Evolutionary conservation across 2,329 filamentous ascomycete species (phyloP).

Genomic region (Aspergillus quadricinctus): DNA sequence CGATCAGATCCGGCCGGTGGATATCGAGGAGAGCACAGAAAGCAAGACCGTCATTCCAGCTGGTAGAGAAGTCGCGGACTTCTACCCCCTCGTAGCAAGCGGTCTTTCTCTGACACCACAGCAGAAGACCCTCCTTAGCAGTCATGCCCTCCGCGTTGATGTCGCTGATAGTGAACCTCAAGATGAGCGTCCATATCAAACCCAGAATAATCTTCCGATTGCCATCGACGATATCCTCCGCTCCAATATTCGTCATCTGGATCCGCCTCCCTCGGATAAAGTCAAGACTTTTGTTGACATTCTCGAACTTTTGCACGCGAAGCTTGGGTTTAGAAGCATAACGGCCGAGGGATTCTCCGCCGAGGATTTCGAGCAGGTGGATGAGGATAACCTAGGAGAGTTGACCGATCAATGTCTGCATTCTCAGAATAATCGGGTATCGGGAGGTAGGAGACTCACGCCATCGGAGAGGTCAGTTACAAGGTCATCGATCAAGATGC

Average conservation of each 20-base stretch:
- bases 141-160: conserved; percentile 98
- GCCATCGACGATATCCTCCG: conserved; percentile 96
- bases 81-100: conserved; percentile 97
- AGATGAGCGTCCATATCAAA: conserved; percentile 96
- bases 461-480: conserved; percentile 89
- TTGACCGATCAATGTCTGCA: background rate
- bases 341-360: conserved; percentile 87
- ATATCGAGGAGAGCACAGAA: conserved; percentile 97
- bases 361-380: conserved; percentile 94
- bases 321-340: conserved; percentile 96
- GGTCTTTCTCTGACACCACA: conserved; percentile 98
- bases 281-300: conserved; percentile 91
- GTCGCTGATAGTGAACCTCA: conserved; percentile 96
- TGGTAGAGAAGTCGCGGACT: conserved; percentile 87
- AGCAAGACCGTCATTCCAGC: conserved; percentile 96
- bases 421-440: background rate
- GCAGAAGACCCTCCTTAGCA: conserved; percentile 86
- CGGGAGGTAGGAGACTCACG: conserved; percentile 52
- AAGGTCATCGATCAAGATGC: conserved; percentile 78
- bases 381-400: conserved; percentile 75
- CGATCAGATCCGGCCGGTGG: conserved; percentile 92
- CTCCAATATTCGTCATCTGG: conserved; percentile 97
- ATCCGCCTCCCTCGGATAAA: conserved; percentile 89
- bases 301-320: conserved; percentile 94
- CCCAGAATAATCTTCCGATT: conserved; percentile 97